Percentiles rank a stretch among this genome's conserved stretches.
Evolutionary conservation across 805 yeast genomes (phyloP).

Genomic region (Saccharomycopsis lassenensis): DNA sequence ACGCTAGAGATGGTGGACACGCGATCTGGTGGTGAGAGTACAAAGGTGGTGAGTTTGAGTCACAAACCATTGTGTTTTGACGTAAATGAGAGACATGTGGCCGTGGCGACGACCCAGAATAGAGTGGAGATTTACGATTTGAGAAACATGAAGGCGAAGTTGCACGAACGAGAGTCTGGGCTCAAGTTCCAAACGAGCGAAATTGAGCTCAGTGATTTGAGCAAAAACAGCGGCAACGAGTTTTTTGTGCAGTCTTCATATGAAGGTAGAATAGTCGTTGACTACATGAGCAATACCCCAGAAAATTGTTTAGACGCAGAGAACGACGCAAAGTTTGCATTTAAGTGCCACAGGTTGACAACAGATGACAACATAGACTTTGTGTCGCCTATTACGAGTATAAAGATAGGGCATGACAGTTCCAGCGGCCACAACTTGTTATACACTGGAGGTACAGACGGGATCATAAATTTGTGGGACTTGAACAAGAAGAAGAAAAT

Average conservation of each 20-base stretch:
- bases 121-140: slow-evolving; percentile 11
- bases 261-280: slow-evolving; percentile 16
- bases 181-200: slow-evolving; percentile 13
- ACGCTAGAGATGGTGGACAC: slow-evolving; percentile 9
- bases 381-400: slow-evolving; percentile 14
- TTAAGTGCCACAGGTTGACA: slow-evolving; percentile 16
- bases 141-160: not conserved
- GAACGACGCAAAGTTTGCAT: slow-evolving; percentile 17
- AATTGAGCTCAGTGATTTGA: slow-evolving; percentile 3
- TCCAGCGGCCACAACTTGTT: slow-evolving; percentile 7
- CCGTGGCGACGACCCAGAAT: slow-evolving; percentile 7
- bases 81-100: slow-evolving; percentile 6
- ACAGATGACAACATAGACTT: slow-evolving; percentile 14
- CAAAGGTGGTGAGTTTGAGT: not conserved
- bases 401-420: not conserved
- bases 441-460: slow-evolving; percentile 17
- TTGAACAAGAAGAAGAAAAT: slow-evolving; percentile 17
- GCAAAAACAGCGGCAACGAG: not conserved
- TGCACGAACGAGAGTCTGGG: slow-evolving; percentile 14
- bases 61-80: slow-evolving; percentile 12
- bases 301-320: too few species aligned
- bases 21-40: not conserved
- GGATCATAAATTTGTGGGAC: slow-evolving; percentile 17
- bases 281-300: slow-evolving; percentile 3
- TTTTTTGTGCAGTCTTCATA: slow-evolving; percentile 16